Evolutionary conservation across 306 rosid genomes (phyloP).

Genomic region (Dalbergia oliveri): DNA sequence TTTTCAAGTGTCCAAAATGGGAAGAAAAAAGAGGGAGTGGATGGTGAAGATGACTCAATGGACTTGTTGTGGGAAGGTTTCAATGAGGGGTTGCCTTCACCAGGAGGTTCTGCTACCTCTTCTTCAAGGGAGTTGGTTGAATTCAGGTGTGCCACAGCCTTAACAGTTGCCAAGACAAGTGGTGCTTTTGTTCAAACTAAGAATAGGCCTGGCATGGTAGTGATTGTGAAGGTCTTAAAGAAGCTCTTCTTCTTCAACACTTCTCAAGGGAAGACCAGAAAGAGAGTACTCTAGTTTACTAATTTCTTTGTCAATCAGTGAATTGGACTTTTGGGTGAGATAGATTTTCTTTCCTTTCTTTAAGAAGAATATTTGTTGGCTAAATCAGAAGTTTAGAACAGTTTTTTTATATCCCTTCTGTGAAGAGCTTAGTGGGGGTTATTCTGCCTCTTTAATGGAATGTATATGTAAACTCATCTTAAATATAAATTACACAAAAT

Average conservation of each 20-base stretch:
- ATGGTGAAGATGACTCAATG: slow-evolving; percentile 59
- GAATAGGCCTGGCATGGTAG: slow-evolving; percentile 53
- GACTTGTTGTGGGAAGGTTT: slow-evolving; percentile 71
- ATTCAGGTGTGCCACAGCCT: slow-evolving; percentile 38
- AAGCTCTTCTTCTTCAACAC: slow-evolving; percentile 54
- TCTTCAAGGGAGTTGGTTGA: slow-evolving; percentile 42
- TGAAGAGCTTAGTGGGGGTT: background rate
- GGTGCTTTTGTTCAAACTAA: slow-evolving; percentile 45
- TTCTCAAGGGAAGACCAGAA: slow-evolving; percentile 48
- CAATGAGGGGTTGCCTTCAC: slow-evolving; percentile 58
- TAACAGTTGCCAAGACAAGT: slow-evolving; percentile 34
- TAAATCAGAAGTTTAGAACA: slow-evolving; percentile 28
- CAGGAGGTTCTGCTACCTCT: slow-evolving; percentile 4
- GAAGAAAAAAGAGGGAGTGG: background rate
- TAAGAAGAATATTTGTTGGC: background rate
- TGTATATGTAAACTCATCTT: slow-evolving; percentile 32
- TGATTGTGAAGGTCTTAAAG: slow-evolving; percentile 60
- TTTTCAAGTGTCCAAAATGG: slow-evolving; percentile 42
- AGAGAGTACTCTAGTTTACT: slow-evolving; percentile 22
- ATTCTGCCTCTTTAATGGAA: slow-evolving; percentile 22
- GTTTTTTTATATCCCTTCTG: background rate
- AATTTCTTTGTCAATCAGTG: slow-evolving; percentile 28
- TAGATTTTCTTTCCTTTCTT: slow-evolving; percentile 3
- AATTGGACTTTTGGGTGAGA: slow-evolving; percentile 4
- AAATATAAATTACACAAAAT: slow-evolving; percentile 20